phyloP scores from a whole-genome alignment of 2,329 filamentous ascomycete species.

The Arthrobotrys conoides region DNA sequence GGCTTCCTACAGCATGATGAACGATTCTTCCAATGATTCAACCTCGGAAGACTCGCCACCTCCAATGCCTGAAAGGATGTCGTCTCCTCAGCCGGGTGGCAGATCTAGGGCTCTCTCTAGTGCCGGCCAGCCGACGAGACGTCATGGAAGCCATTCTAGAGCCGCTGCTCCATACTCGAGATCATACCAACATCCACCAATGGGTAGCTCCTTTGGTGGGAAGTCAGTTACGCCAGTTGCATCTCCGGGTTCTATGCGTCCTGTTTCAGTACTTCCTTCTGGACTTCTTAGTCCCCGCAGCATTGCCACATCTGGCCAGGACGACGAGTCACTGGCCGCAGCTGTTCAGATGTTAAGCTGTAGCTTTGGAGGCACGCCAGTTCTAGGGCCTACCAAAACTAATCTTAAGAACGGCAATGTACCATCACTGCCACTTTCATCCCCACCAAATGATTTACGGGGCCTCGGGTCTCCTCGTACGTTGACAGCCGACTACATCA shows the following conservation, averaged over 20 bases:
- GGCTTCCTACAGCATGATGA: slow-evolving; percentile 62
- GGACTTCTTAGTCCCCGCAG: slow-evolving; percentile 53
- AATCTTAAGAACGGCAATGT: slow-evolving; percentile 83
- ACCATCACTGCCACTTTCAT: slow-evolving; percentile 87
- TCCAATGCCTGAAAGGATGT: slow-evolving; percentile 78
- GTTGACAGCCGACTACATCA: slow-evolving; percentile 74
- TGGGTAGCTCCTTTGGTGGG: slow-evolving; percentile 58
- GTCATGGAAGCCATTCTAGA: slow-evolving; percentile 63
- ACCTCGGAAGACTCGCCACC: slow-evolving; percentile 95
- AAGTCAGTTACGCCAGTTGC: slow-evolving; percentile 70
- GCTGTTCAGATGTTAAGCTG: slow-evolving; percentile 91
- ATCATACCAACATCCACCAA: slow-evolving; percentile 58
- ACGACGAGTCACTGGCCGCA: slow-evolving; percentile 88
- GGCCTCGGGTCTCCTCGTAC: slow-evolving; percentile 68
- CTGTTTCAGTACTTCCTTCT: slow-evolving; percentile 61
- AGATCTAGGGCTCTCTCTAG: slow-evolving; percentile 67
- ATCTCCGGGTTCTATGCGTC: slow-evolving; percentile 70
- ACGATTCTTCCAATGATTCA: slow-evolving; percentile 75
- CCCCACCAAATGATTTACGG: slow-evolving; percentile 74
- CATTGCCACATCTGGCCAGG: slow-evolving; percentile 75
- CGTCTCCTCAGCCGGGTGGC: slow-evolving; percentile 67
- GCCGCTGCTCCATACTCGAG: slow-evolving; percentile 60
- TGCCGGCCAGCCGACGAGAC: slow-evolving; percentile 62
- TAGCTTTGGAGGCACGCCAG: slow-evolving; percentile 86
- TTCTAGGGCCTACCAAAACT: slow-evolving; percentile 74